Evolutionary conservation across 2,329 filamentous ascomycete genomes (phyloP), one percentile per base, ranked within the genome.

Genomic region (Hymenoscyphus linearis): DNA sequence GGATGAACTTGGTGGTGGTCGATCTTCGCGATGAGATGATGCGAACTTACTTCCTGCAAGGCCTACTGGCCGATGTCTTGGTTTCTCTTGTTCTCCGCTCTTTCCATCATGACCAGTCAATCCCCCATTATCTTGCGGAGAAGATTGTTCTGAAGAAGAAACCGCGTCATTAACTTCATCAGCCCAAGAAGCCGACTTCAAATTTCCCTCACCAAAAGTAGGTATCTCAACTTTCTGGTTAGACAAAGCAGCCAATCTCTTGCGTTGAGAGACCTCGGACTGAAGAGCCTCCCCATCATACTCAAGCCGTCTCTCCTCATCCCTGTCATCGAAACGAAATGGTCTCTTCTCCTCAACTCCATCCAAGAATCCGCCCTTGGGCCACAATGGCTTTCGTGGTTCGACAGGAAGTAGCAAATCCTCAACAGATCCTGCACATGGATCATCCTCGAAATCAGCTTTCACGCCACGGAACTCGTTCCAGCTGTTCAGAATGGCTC

Each of bases 81-180:
- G 9, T 12, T 50, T 10, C 40, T n/a, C 9, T 40, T n/a, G 18
- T 13, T 31, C 31, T 25, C 14, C 18, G 34, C n/a, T 55, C 52
- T 54, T 61, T n/a, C 56, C 47, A 22, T 58, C 22, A 4, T 2
- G 10, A 50, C 13, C 18, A 9, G 18, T 25, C 9, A 25, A 50
- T 50, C 18, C 18, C 3, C 13, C 14, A 34, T 47, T 13, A 47
- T 53, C 52, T 7, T 27, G 27, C 2, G 26, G 3, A 3, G 26
- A 25, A 18, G 52, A 31, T 53, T 53, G 26, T 27, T 22, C 22
- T n/a, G 1, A 31, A 35, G 7, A 37, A n/a, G 54, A 52, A 22
- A 58, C 22, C 40, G 63, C 65, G 14, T 64, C 64, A 52, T 64
- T 58, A 9, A 64, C 63, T 36, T 70, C 69, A 60, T 71, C 69